Percentiles rank a stretch among this genome's conserved stretches.
These are phyloP conservation scores for Cytidiella melzeri DNA, from an alignment of 768 basidiomycete genomes.

Conservation along the genomic window DNA sequence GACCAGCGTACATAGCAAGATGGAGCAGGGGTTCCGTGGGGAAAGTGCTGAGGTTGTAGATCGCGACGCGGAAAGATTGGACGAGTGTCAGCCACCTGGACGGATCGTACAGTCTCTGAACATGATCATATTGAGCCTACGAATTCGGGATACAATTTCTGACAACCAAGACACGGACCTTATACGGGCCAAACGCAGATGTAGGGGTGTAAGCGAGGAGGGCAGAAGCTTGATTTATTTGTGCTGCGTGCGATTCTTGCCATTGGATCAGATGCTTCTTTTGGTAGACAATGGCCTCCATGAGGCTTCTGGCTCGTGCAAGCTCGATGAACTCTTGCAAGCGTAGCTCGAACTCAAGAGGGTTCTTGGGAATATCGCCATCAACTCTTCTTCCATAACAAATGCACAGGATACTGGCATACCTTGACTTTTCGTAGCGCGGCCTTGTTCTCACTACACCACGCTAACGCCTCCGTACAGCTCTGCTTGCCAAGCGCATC, in stretches of 20 bases:
- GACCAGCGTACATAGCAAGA: constrained; percentile 85
- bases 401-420: too few species aligned
- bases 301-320: constrained; percentile 53
- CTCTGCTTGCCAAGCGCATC: constrained; percentile 66
- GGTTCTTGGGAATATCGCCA: constrained; percentile 65
- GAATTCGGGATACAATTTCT: neutral
- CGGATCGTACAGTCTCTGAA: constrained; percentile 76
- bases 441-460: constrained; percentile 95
- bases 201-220: constrained; percentile 70
- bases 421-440: constrained; percentile 91
- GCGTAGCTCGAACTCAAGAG: constrained; percentile 92
- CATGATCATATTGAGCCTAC: neutral
- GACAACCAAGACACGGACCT: constrained; percentile 40
- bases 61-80: constrained; percentile 75
- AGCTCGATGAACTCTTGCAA: constrained; percentile 97
- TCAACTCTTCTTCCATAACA: too few species aligned
- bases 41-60: constrained; percentile 82
- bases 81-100: constrained; percentile 73
- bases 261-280: constrained; percentile 76
- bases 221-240: constrained; percentile 72
- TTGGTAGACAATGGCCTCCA: constrained; percentile 80
- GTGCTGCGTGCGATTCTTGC: constrained; percentile 73
- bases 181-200: constrained; percentile 74
- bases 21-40: constrained; percentile 84
- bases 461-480: constrained; percentile 84